phyloP scores from a whole-genome alignment of 75 land plant genomes.

The Cupressus sempervirens region DNA sequence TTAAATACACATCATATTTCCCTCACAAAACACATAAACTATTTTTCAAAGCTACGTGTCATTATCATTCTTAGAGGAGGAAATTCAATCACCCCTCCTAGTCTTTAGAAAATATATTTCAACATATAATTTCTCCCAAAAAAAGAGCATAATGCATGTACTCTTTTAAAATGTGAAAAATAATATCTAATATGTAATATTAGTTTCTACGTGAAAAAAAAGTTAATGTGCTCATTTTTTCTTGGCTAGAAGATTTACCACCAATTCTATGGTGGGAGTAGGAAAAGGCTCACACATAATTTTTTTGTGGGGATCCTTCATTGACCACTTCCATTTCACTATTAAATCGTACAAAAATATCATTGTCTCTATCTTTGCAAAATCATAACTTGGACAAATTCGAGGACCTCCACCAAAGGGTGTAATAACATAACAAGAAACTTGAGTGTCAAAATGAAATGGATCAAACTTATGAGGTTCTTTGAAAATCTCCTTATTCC shows the following conservation, averaged over 20 bases:
- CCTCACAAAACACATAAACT: too few relatives aligned
- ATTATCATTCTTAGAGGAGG: too few relatives aligned
- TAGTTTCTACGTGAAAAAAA: too few relatives aligned
- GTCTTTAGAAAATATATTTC: too few relatives aligned
- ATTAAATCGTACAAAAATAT: constrained; percentile 36
- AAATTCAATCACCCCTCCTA: too few relatives aligned
- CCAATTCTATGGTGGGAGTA: constrained; percentile 29
- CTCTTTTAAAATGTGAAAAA: too few relatives aligned
- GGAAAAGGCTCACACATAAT: constrained; percentile 23
- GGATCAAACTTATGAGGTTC: constrained; percentile 45
- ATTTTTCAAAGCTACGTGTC: too few relatives aligned
- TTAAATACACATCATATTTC: too few relatives aligned
- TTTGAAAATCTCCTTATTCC: constrained; percentile 23
- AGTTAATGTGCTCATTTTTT: neutral
- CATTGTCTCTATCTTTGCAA: constrained; percentile 34
- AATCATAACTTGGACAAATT: constrained; percentile 43
- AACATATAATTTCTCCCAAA: too few relatives aligned
- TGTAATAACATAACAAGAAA: constrained; percentile 34
- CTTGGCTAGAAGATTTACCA: constrained; percentile 9
- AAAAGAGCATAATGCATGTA: too few relatives aligned
- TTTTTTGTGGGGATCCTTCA: constrained; percentile 15
- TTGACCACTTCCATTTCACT: constrained; percentile 17
- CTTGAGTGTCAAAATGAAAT: constrained; percentile 23
- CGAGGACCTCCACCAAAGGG: constrained; percentile 57
- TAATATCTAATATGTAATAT: too few relatives aligned